Evolutionary conservation across 2,329 filamentous ascomycete species (phyloP).

Genomic region (Nothophaeocryptopus gaeumannii): DNA sequence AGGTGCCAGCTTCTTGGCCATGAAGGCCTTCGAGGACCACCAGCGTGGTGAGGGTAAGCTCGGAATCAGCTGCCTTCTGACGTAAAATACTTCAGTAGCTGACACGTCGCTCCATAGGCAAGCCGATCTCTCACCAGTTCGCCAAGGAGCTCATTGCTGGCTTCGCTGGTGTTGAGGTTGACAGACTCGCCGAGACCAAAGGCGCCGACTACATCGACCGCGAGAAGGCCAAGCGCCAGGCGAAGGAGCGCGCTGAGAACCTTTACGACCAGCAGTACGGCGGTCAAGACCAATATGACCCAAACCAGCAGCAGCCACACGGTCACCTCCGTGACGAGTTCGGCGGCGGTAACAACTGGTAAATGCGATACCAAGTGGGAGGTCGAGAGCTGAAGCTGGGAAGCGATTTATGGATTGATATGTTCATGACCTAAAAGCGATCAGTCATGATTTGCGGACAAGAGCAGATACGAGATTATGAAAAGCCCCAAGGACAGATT

Average conservation of each 20-base stretch:
- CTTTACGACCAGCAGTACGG: conserved; percentile 53
- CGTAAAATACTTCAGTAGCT: too few species aligned
- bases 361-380: too few species aligned
- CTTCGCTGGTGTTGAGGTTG: conserved; percentile 70
- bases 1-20: conserved; percentile 73
- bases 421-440: too few species aligned
- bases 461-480: too few species aligned
- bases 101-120: conserved; percentile 50
- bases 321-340: conserved; percentile 34
- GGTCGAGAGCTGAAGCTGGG: too few species aligned
- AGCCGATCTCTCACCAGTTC: conserved; percentile 67
- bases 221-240: conserved; percentile 48
- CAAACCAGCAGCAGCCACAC: conserved; percentile 41
- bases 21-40: conserved; percentile 75
- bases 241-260: conserved; percentile 42
- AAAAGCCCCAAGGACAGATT: too few species aligned
- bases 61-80: conserved; percentile 22
- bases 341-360: conserved; percentile 21
- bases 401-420: too few species aligned
- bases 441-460: too few species aligned
- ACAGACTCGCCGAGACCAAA: conserved; percentile 65
- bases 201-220: conserved; percentile 50
- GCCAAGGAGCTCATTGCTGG: conserved; percentile 76
- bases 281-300: conserved; percentile 46
- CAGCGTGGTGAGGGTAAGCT: conserved; percentile 61